Base-by-base conservation (phyloP, 192 early-diverging fungal genomes). In the Dissophora globulifera region DNA sequence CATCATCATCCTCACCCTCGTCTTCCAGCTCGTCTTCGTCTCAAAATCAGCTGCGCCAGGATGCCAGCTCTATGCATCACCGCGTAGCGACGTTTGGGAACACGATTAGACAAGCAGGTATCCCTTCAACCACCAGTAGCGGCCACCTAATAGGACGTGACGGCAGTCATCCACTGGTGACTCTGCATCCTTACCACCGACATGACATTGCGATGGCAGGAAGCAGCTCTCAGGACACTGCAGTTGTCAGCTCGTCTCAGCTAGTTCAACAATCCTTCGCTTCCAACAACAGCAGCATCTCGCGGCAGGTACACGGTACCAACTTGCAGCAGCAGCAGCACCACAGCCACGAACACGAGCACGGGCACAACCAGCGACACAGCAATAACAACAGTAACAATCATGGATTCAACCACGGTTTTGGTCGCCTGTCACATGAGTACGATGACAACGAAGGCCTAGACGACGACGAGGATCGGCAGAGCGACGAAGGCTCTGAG, bases 401-500 rank as follows among this genome's bases (percentile, higher is more conserved):
- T 26, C 2, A 41, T 30, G 29, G 45, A 29, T 33, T 8, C 20
- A 19, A 52, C 27, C 58, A 40, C 26, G 23, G 48, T 26, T 41
- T 67, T 29, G 54, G 55, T 40, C 30, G 20, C 40, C 29, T 26
- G 11, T 43, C 52, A 51, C 32, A 68, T 43, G 55, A 33, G 9
- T 42, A 55, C 43, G 50, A 54, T 11, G 54, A 58, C 1, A 61
- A 62, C 8, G 41, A 45, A 1, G 30, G 25, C 13, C 40, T 40
- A 11, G 67, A 72, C 16, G 55, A 59, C 4, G 70, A 66, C 16
- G 62, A 68, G 10, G 67, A 64, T 22, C 56, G 61, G 19, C 53
- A 60, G 15, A 78, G 72, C 25, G 79, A 81, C 47, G 67, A 69
- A 5, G 79, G 63, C 2, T 63, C 55, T 26, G 78, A 69, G 5